Conservation (phyloP, 495 filamentous ascomycete species). For the Rhizodiscina lignyota region DNA sequence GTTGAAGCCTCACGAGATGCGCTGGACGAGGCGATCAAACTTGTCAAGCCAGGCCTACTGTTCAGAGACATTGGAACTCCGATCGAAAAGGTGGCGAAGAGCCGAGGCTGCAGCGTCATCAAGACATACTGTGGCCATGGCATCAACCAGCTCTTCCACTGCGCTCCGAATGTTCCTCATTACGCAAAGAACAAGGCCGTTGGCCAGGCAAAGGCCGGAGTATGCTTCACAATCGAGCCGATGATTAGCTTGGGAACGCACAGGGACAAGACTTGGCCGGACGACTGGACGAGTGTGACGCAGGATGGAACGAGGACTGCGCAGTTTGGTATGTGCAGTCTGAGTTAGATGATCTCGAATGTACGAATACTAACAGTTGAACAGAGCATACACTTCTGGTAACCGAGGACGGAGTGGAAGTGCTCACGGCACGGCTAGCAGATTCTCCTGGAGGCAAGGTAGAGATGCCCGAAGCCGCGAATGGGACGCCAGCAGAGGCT, state of each 20-base stretch:
- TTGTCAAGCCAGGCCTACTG: conserved; percentile 26
- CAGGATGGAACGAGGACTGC: conserved; percentile 21
- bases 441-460: conserved; percentile 77
- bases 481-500: conserved; percentile 7
- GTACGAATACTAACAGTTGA: conserved; percentile 7
- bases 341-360: background rate
- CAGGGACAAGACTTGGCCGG: conserved; percentile 27
- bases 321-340: conserved; percentile 22
- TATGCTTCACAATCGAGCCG: conserved; percentile 29
- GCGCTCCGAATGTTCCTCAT: conserved; percentile 26
- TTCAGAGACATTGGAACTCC: conserved; percentile 23
- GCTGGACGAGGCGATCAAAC: conserved; percentile 23
- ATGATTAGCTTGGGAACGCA: conserved; percentile 26
- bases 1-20: conserved; percentile 23
- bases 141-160: conserved; percentile 26
- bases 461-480: conserved; percentile 36
- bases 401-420: conserved; percentile 83
- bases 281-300: conserved; percentile 29
- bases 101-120: conserved; percentile 19
- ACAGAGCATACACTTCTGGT: conserved; percentile 86
- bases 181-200: conserved; percentile 31
- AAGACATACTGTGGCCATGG: conserved; percentile 28
- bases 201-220: conserved; percentile 24
- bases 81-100: conserved; percentile 26
- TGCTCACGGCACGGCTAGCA: conserved; percentile 67